These are phyloP conservation scores for Neurospora pannonica DNA, from an alignment of 495 filamentous ascomycete genomes.

Conservation along the genomic window DNA sequence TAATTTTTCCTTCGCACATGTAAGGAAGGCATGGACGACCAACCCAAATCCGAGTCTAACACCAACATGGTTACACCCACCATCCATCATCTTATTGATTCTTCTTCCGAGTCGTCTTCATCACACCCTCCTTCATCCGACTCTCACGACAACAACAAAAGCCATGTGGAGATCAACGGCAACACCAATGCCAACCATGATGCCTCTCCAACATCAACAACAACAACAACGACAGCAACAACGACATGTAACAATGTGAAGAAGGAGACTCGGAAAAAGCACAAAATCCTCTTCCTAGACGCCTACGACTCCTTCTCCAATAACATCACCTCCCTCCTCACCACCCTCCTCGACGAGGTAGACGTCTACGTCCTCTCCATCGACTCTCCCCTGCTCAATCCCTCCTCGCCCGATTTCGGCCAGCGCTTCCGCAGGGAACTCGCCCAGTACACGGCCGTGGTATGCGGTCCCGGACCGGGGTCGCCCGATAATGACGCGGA, in stretches of 20 bases:
- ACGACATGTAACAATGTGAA: not conserved
- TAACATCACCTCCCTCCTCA: slow-evolving; percentile 76
- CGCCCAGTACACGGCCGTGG: slow-evolving; percentile 58
- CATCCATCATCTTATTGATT: slow-evolving; percentile 12
- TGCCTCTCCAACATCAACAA: not conserved
- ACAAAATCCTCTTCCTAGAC: slow-evolving; percentile 68
- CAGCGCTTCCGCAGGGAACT: slow-evolving; percentile 35
- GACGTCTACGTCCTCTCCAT: slow-evolving; percentile 65
- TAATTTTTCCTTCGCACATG: not conserved
- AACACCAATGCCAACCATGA: not conserved
- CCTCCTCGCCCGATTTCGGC: not conserved
- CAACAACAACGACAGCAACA: not conserved
- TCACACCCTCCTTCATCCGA: not conserved
- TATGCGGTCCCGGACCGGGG: slow-evolving; percentile 75
- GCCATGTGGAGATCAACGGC: no score
- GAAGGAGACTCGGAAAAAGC: not conserved
- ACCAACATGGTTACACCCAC: slow-evolving; percentile 1
- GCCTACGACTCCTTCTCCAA: slow-evolving; percentile 94
- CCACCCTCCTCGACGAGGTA: slow-evolving; percentile 47
- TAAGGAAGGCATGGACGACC: not conserved
- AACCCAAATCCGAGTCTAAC: not conserved
- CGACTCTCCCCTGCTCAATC: slow-evolving; percentile 40
- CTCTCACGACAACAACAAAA: no score
- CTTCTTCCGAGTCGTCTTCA: slow-evolving; percentile 12
- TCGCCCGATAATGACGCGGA: slow-evolving; percentile 49